phyloP scores from a whole-genome alignment of 1,284 basidiomycete species.

The Meira nashicola region DNA sequence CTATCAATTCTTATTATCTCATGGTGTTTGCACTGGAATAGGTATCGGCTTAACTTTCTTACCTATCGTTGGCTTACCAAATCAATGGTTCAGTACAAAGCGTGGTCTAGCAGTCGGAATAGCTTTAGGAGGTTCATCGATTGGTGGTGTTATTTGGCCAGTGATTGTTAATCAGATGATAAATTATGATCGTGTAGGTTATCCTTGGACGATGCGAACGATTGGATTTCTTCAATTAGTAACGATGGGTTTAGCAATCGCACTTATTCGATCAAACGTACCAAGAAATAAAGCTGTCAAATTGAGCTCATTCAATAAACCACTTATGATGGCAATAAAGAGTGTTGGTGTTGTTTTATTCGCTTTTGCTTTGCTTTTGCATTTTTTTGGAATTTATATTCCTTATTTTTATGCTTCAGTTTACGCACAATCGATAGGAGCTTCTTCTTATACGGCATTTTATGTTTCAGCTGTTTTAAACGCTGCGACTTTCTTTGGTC shows the following conservation, averaged over 20 bases:
- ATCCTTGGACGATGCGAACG: not conserved
- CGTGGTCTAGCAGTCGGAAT: not conserved
- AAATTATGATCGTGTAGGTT: not conserved
- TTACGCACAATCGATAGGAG: not conserved
- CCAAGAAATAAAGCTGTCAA: not conserved
- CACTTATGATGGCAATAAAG: slow-evolving; percentile 1
- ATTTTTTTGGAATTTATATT: not conserved
- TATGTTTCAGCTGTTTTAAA: not conserved
- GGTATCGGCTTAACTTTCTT: not conserved
- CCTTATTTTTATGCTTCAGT: not conserved
- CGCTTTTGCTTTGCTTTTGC: not conserved
- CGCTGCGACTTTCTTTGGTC: slow-evolving; percentile 4
- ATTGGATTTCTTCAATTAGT: not conserved
- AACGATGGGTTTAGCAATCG: not conserved
- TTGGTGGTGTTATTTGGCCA: slow-evolving; percentile 2
- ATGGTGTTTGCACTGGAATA: not conserved
- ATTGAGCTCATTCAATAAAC: no score
- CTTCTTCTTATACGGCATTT: not conserved
- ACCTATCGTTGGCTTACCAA: not conserved
- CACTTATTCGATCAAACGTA: not conserved
- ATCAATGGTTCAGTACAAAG: not conserved
- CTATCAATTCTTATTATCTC: slow-evolving; percentile 1
- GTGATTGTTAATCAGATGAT: not conserved
- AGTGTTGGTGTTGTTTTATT: no score
- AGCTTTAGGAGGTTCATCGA: not conserved